Evolutionary conservation across 2,329 filamentous ascomycete species (phyloP).

Genomic region (Colletotrichum sansevieriae): DNA sequence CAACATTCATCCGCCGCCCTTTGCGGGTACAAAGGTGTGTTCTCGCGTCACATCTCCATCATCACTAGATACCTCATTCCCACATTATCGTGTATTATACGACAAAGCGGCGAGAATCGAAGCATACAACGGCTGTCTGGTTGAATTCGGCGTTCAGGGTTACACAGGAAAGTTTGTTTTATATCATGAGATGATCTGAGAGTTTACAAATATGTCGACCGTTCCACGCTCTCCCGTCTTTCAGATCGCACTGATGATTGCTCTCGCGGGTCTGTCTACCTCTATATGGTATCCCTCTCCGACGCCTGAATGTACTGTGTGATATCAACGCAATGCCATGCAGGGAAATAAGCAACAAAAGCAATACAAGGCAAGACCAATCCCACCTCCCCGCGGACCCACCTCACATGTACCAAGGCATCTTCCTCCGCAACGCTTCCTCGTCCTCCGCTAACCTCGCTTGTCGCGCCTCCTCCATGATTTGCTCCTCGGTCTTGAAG

Average conservation of each 20-base stretch:
- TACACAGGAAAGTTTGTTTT: slow-evolving; percentile 1
- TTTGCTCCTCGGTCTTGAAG: slow-evolving; percentile 61
- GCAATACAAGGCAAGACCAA: slow-evolving; percentile 3
- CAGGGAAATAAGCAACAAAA: slow-evolving; percentile 19
- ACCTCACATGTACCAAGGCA: slow-evolving; percentile 49
- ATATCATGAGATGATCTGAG: slow-evolving; percentile 29
- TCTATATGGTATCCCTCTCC: slow-evolving; percentile 18
- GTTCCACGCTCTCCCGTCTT: not conserved
- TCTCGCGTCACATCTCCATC: slow-evolving; percentile 2
- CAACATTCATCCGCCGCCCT: not conserved
- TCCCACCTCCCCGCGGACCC: not conserved
- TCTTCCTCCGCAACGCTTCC: slow-evolving; percentile 63
- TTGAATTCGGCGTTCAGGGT: slow-evolving; percentile 35
- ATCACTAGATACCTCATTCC: slow-evolving; percentile 37
- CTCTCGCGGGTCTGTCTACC: slow-evolving; percentile 17
- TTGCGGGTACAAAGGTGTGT: not conserved
- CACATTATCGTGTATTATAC: slow-evolving; percentile 19
- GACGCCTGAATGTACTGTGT: slow-evolving; percentile 35
- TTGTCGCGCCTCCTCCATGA: slow-evolving; percentile 58
- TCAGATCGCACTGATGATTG: not conserved
- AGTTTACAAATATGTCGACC: slow-evolving; percentile 6
- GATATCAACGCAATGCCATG: slow-evolving; percentile 42
- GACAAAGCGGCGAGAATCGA: slow-evolving; percentile 22
- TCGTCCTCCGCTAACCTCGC: slow-evolving; percentile 58
- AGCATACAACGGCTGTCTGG: slow-evolving; percentile 33